Evolutionary conservation across 176 grass and related monocot species (phyloP).

Genomic region (Thinopyrum elongatum): DNA sequence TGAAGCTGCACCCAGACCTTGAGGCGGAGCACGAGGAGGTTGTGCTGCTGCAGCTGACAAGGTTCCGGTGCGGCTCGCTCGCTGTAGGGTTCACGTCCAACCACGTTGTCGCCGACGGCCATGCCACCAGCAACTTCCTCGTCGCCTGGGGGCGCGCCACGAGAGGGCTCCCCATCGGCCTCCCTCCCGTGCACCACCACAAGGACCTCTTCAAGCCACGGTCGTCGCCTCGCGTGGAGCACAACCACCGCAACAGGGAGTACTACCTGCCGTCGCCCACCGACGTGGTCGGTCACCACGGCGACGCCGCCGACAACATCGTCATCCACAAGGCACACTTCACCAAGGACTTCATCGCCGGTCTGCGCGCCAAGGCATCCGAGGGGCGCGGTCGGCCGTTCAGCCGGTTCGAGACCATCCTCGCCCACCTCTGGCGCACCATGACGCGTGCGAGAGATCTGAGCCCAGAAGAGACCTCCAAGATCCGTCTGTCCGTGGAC

Average conservation of each 20-base stretch:
- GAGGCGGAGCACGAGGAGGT: not conserved
- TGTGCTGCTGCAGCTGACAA: constrained; percentile 5
- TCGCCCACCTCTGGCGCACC: constrained; percentile 65
- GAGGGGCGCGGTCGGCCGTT: constrained; percentile 23
- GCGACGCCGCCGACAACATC: not conserved
- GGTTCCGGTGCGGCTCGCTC: constrained; percentile 18
- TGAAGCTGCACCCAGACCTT: not conserved
- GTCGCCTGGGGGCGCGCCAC: constrained; percentile 5
- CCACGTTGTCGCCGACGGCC: constrained; percentile 8
- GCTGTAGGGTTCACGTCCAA: constrained; percentile 9
- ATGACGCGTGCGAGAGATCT: constrained; percentile 39
- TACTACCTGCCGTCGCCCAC: not conserved
- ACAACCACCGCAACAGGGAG: constrained; percentile 3
- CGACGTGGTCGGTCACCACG: not conserved
- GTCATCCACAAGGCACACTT: constrained; percentile 67
- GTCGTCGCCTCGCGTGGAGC: not conserved
- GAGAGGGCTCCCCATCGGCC: not conserved
- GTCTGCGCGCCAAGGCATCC: constrained; percentile 35
- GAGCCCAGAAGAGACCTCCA: constrained; percentile 7
- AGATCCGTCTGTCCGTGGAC: constrained; percentile 55
- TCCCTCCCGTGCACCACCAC: not conserved
- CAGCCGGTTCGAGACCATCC: constrained; percentile 56
- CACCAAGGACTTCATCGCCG: constrained; percentile 55
- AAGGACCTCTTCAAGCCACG: not conserved
- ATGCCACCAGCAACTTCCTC: not conserved